A percentile compares a stretch with the other conserved stretches of the same genome.
Conservation (phyloP, 208 protist genomes). For the Leishmania guyanensis region DNA sequence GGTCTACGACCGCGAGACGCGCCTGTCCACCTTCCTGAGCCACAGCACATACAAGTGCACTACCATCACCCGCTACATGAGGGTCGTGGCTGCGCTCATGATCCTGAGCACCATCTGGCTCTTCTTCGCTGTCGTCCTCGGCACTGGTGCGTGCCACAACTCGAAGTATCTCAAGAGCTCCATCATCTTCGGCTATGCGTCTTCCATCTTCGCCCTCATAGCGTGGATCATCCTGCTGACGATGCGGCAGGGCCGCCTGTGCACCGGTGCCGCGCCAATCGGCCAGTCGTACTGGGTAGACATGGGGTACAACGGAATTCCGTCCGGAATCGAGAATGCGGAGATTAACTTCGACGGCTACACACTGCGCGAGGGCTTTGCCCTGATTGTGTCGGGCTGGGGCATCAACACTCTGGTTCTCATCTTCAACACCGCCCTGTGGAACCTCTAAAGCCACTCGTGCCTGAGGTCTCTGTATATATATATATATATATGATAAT, state of each 20-base stretch:
- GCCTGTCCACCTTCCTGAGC: slow-evolving; percentile 43
- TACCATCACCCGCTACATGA: slow-evolving; percentile 49
- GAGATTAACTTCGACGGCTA: slow-evolving; percentile 44
- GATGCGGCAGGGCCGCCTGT: slow-evolving; percentile 33
- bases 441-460: neutral
- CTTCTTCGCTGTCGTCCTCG: slow-evolving; percentile 42
- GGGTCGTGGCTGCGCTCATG: slow-evolving; percentile 47
- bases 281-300: slow-evolving; percentile 42
- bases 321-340: slow-evolving; percentile 38
- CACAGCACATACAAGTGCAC: slow-evolving; percentile 45
- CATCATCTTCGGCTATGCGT: slow-evolving; percentile 29
- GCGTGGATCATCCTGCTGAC: slow-evolving; percentile 39
- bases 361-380: slow-evolving; percentile 37
- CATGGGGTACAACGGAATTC: slow-evolving; percentile 55
- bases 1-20: slow-evolving; percentile 39
- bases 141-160: slow-evolving; percentile 38
- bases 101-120: slow-evolving; percentile 51
- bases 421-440: slow-evolving; percentile 37
- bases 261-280: slow-evolving; percentile 24
- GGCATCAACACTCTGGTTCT: slow-evolving; percentile 26
- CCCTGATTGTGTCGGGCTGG: slow-evolving; percentile 39
- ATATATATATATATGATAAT: neutral
- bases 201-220: slow-evolving; percentile 35
- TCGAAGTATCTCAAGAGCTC: slow-evolving; percentile 13
- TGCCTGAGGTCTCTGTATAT: neutral